These are phyloP conservation scores for Coprinopsis strossmayeri DNA, from an alignment of 768 basidiomycete genomes.

Conservation along the genomic window DNA sequence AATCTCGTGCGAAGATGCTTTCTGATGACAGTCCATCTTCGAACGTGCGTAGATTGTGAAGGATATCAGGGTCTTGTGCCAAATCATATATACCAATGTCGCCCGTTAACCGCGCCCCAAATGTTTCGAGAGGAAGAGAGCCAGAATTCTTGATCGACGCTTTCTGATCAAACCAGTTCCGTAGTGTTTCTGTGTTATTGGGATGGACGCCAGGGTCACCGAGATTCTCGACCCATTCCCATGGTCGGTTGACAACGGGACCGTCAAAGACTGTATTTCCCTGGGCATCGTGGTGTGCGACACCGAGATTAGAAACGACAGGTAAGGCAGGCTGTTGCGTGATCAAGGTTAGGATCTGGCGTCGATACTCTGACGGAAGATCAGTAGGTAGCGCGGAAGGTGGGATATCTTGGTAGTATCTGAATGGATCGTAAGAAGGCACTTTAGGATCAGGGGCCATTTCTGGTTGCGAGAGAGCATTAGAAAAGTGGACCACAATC, in stretches of 20 bases:
- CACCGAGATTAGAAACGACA: constrained; percentile 51
- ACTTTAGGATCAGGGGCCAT: constrained; percentile 53
- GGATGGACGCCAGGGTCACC: constrained; percentile 49
- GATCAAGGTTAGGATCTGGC: constrained; percentile 53
- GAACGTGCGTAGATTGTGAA: constrained; percentile 49
- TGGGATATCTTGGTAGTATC: constrained; percentile 50
- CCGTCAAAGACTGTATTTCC: constrained; percentile 43
- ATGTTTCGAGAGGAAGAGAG: constrained; percentile 67
- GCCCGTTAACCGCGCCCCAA: constrained; percentile 58
- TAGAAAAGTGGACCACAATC: not conserved
- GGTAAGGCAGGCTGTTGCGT: constrained; percentile 44
- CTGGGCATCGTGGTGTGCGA: constrained; percentile 47
- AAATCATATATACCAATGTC: constrained; percentile 38
- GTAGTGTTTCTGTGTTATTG: constrained; percentile 34
- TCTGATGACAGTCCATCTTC: constrained; percentile 61
- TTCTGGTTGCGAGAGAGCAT: constrained; percentile 33
- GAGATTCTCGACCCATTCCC: constrained; percentile 83
- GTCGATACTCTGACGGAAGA: constrained; percentile 49
- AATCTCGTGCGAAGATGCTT: constrained; percentile 65
- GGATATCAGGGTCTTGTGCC: constrained; percentile 26
- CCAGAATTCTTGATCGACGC: constrained; percentile 54
- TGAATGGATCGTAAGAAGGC: constrained; percentile 53
- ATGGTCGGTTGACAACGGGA: constrained; percentile 67
- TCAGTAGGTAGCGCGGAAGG: constrained; percentile 47
- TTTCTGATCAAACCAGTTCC: constrained; percentile 26